Conservation (phyloP, 805 yeast genomes). For the Sugiyamaella qingdaonensis region DNA sequence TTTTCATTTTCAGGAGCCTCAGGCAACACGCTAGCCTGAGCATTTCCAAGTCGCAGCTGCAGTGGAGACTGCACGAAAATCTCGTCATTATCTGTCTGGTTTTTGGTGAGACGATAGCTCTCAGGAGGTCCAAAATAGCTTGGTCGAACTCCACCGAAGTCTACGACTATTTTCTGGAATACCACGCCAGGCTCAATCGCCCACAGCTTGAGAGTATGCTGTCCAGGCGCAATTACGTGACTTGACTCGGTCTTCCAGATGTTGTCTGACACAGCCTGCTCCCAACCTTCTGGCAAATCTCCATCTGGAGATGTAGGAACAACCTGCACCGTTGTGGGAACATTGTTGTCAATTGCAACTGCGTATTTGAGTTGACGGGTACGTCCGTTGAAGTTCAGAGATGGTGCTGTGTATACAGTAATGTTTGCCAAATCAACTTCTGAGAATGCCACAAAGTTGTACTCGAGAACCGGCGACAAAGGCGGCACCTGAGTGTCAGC, state of each 20-base stretch:
- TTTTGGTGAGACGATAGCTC: neutral
- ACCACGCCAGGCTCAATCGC: constrained; percentile 19
- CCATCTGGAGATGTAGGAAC: constrained; percentile 20
- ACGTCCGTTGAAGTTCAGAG: constrained; percentile 25
- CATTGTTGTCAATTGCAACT: constrained; percentile 27
- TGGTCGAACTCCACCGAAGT: constrained; percentile 18
- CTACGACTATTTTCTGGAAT: constrained; percentile 19
- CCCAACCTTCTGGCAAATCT: constrained; percentile 16
- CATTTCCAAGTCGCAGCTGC: neutral
- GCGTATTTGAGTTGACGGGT: constrained; percentile 26
- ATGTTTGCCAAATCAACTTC: constrained; percentile 18
- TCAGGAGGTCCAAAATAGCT: constrained; percentile 20
- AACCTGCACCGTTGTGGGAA: constrained; percentile 23
- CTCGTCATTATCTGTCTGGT: neutral
- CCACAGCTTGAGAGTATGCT: constrained; percentile 14
- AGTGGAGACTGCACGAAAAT: neutral
- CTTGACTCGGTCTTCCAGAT: constrained; percentile 8
- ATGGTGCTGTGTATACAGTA: constrained; percentile 23
- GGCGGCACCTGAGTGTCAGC: constrained; percentile 4
- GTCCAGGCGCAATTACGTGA: constrained; percentile 12
- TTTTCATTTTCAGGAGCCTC: neutral
- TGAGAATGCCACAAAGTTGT: constrained; percentile 9
- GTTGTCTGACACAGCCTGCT: constrained; percentile 17
- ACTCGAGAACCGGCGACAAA: constrained; percentile 12
- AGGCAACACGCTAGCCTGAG: neutral